Evolutionary conservation across 202 grass and related monocot genomes (phyloP).

Genomic region (Zoysia matrella): DNA sequence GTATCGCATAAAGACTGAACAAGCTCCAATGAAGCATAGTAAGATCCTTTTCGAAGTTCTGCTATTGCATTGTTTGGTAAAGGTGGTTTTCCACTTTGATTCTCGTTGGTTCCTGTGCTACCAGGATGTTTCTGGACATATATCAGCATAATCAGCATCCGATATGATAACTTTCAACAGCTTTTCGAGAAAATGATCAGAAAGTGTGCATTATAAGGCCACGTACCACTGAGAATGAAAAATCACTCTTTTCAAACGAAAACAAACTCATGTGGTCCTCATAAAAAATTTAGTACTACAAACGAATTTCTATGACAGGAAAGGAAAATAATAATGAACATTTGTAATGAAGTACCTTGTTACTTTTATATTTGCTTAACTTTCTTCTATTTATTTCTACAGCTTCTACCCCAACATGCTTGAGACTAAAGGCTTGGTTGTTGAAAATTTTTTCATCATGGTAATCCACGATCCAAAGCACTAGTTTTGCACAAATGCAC

Average conservation of each 20-base stretch:
- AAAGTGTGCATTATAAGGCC: not conserved
- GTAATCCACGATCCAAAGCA: not conserved
- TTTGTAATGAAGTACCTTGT: not conserved
- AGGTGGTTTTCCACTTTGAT: constrained; percentile 84
- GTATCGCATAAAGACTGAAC: constrained; percentile 95
- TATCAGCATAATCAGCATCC: constrained; percentile 27
- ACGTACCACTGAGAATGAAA: not conserved
- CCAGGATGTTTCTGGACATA: constrained; percentile 71
- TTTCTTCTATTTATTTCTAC: not conserved
- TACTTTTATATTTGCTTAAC: not conserved
- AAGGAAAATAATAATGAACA: constrained; percentile 12
- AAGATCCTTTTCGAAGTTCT: constrained; percentile 90
- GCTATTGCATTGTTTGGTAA: constrained; percentile 81
- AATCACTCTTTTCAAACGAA: not conserved
- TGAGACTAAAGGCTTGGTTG: not conserved
- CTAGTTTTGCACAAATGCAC: not conserved
- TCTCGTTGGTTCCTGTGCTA: constrained; percentile 65
- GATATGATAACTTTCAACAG: not conserved
- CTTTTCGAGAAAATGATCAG: not conserved
- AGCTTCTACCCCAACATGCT: not conserved
- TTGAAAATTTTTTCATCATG: not conserved
- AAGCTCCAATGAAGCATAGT: constrained; percentile 97
- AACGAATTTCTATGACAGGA: not conserved
- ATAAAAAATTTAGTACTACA: not conserved
- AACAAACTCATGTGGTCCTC: not conserved